Percentiles rank a stretch among this genome's conserved stretches.
Conservation (phyloP, 106 monocot genomes). For the Vanilla planifolia region DNA sequence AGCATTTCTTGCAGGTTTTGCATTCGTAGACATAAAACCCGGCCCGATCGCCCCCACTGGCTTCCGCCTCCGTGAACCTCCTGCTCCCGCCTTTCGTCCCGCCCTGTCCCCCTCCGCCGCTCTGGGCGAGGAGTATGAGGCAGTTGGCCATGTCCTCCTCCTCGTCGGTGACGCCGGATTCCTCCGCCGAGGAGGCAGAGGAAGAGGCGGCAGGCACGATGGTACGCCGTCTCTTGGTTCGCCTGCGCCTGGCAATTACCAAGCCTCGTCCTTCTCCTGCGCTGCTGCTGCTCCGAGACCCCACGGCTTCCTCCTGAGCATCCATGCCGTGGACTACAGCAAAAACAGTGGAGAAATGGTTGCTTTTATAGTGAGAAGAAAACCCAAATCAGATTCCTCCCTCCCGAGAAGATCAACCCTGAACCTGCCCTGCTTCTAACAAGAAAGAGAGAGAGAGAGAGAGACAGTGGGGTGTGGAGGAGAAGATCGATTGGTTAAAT, state of each 20-base stretch:
- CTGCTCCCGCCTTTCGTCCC: background rate
- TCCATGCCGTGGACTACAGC: constrained; percentile 2
- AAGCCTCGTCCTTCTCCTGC: constrained; percentile 4
- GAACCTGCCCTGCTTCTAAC: no score
- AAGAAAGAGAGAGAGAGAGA: constrained; percentile 1
- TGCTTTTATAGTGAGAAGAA: background rate
- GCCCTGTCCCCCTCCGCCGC: background rate
- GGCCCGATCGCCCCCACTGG: background rate
- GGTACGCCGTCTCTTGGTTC: no score
- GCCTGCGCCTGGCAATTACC: background rate
- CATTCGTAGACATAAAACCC: constrained; percentile 44
- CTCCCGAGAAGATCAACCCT: no score
- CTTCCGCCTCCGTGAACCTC: constrained; percentile 14
- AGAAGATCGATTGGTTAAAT: background rate
- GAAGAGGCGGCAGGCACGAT: constrained; percentile 6
- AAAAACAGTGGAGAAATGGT: background rate
- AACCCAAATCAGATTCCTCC: no score
- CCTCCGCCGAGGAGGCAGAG: constrained; percentile 17
- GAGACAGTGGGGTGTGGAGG: background rate
- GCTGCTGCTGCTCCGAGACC: background rate
- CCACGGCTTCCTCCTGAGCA: background rate
- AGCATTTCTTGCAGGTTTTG: constrained; percentile 64
- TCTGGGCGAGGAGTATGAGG: constrained; percentile 63
- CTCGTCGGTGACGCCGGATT: constrained; percentile 18
- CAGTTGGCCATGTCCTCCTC: constrained; percentile 71